Percentiles rank a stretch among this genome's conserved stretches.
These are phyloP conservation scores for Melanogaster broomeanus DNA, from an alignment of 768 basidiomycete genomes.

Conservation along the genomic window DNA sequence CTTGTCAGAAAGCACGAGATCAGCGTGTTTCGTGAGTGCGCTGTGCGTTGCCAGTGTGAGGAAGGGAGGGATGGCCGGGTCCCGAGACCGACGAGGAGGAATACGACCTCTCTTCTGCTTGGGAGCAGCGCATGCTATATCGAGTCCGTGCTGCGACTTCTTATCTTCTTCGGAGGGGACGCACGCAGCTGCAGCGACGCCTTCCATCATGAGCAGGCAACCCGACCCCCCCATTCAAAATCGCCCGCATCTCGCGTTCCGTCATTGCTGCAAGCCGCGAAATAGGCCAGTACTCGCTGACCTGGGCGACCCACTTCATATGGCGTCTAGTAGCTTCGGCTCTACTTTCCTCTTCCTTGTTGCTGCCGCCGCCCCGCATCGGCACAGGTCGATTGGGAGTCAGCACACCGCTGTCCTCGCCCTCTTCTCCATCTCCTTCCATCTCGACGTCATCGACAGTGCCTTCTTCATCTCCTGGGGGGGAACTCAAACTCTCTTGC, in stretches of 20 bases:
- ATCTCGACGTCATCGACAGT: conserved; percentile 27
- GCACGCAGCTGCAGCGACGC: not conserved
- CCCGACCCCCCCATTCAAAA: conserved; percentile 46
- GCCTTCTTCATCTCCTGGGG: conserved; percentile 23
- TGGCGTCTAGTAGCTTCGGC: conserved; percentile 57
- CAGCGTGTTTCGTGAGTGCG: conserved; percentile 75
- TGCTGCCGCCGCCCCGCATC: conserved; percentile 32
- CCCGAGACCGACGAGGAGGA: conserved; percentile 91
- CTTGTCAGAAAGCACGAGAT: conserved; percentile 94
- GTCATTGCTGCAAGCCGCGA: conserved; percentile 71
- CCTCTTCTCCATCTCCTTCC: conserved; percentile 44
- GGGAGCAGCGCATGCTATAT: conserved; percentile 14
- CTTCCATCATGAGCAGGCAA: conserved; percentile 12
- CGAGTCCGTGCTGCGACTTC: conserved; percentile 33
- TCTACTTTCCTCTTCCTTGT: conserved; percentile 32
- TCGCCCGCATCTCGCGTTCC: conserved; percentile 63
- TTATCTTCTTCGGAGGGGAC: conserved; percentile 38
- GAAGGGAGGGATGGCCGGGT: conserved; percentile 90
- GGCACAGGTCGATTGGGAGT: conserved; percentile 77
- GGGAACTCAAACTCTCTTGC: conserved; percentile 3
- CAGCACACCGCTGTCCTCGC: conserved; percentile 52
- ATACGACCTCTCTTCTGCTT: conserved; percentile 60
- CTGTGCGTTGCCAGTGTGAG: conserved; percentile 86
- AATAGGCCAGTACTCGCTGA: conserved; percentile 96
- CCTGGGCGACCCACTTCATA: conserved; percentile 93